These are phyloP conservation scores for Ogataea nonfermentans DNA, from an alignment of 805 yeast genomes.

Conservation along the genomic window DNA sequence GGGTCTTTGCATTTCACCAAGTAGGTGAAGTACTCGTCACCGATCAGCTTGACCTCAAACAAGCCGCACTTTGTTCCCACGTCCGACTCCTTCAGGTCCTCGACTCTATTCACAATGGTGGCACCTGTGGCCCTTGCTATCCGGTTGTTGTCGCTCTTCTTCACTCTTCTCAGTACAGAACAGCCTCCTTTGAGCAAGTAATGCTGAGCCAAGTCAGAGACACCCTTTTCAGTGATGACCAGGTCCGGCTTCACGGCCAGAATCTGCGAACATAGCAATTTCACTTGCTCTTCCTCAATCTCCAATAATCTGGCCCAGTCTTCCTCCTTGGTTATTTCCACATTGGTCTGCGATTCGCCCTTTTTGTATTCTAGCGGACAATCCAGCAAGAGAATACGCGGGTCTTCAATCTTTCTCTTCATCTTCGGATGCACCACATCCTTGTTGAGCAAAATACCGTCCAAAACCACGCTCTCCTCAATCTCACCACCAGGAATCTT, in stretches of 20 bases:
- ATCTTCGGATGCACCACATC: slow-evolving; percentile 99
- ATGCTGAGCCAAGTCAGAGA: slow-evolving; percentile 96
- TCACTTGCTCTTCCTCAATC: slow-evolving; percentile 97
- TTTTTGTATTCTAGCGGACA: slow-evolving; percentile 98
- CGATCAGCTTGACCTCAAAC: slow-evolving; percentile 91
- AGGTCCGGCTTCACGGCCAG: slow-evolving; percentile 86
- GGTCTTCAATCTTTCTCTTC: slow-evolving; percentile 86
- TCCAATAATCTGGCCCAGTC: slow-evolving; percentile 95
- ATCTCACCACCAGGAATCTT: slow-evolving; percentile 98
- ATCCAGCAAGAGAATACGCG: slow-evolving; percentile 84
- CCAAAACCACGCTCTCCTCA: slow-evolving; percentile 80
- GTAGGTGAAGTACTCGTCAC: slow-evolving; percentile 94
- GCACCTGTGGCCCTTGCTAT: slow-evolving; percentile 98
- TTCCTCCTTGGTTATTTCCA: slow-evolving; percentile 92
- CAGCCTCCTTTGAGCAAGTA: slow-evolving; percentile 90
- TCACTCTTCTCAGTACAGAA: slow-evolving; percentile 88
- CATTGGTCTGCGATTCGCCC: slow-evolving; percentile 98
- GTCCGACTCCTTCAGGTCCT: slow-evolving; percentile 88
- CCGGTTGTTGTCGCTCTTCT: slow-evolving; percentile 94
- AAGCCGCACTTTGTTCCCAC: slow-evolving; percentile 86
- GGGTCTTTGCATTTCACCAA: slow-evolving; percentile 80
- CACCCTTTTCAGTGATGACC: slow-evolving; percentile 97
- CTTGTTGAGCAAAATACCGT: slow-evolving; percentile 90
- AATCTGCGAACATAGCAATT: slow-evolving; percentile 78
- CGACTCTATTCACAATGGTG: slow-evolving; percentile 91